Evolutionary conservation across 345 rosid genomes (phyloP), one percentile per base, ranked within the genome.

Genomic region (Acer negundo): DNA sequence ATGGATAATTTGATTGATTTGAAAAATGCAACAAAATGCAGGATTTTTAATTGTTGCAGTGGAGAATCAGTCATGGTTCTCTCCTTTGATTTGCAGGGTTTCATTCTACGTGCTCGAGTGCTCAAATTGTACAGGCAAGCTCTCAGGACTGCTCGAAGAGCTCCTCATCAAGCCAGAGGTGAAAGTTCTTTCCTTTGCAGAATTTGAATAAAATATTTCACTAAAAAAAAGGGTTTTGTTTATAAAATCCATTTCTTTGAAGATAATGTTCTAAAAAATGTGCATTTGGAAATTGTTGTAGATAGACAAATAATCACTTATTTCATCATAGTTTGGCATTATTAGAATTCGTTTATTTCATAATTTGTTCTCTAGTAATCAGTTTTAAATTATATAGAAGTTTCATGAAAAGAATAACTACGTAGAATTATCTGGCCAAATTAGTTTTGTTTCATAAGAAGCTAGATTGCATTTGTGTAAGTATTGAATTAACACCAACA

Each of bases 121-220:
- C 86, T 95, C 79, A 92, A 91, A 86, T 86, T 95, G 4, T 95
- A 95, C 79, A 82, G 98, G 75, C 93, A 89, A 82, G 94, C 96
- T 1, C 85, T 95, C 20, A 85, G 94, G 84, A 87, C 80, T 78
- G 83, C 95, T 28, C 84, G 82, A 26, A 84, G 91, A 88, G 94
- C 99, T 79, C 98, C 98, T 73, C 68, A 55, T 35, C 81, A 83
- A 66, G 73, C 93, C 62, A 85, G 88, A 92, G 98, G 97, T 93
- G 46, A 74, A 69, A 13, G 15, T 67, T 66, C 40, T 6, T 26
- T 10, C 51, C 11, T 19, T 63, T 70, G 5, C 65, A 19, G 53
- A n/a, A 3, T 22, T 61, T 26, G 35, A 51, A 8, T 15, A 26
- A 53, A 3, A 42, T 7, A 40, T 67, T 42, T 67, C 53, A 67